These are phyloP conservation scores for Acorus calamus DNA, from an alignment of 106 monocot species.

Conservation along the genomic window DNA sequence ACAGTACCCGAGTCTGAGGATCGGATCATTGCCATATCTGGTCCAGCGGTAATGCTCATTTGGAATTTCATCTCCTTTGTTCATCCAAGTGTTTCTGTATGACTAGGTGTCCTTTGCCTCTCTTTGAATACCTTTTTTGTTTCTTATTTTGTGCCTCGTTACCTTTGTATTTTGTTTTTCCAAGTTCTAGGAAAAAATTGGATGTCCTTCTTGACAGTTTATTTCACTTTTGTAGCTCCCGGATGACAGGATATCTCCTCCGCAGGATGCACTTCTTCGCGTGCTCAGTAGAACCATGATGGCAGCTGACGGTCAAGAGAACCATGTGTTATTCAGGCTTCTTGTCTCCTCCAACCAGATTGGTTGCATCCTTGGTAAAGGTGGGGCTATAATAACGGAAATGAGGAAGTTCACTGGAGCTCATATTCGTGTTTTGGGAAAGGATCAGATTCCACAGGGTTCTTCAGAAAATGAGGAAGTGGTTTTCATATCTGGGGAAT, in stretches of 20 bases:
- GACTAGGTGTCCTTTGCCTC: neutral
- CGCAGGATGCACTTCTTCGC: constrained; percentile 66
- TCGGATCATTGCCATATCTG: constrained; percentile 63
- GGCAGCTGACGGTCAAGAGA: constrained; percentile 42
- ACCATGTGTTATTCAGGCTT: constrained; percentile 28
- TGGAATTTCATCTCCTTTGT: no score
- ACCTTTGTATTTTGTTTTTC: no score
- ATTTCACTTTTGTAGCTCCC: constrained; percentile 37
- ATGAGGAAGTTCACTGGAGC: constrained; percentile 88
- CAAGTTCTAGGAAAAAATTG: neutral
- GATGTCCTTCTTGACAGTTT: neutral
- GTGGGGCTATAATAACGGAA: constrained; percentile 78
- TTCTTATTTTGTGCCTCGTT: neutral
- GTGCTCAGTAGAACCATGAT: constrained; percentile 56
- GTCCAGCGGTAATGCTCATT: constrained; percentile 60
- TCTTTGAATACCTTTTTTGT: neutral
- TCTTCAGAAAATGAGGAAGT: constrained; percentile 59
- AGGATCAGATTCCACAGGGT: constrained; percentile 53
- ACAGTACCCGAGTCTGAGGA: constrained; percentile 52
- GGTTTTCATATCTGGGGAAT: constrained; percentile 47
- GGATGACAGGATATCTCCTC: constrained; percentile 66
- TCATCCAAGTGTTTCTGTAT: no score
- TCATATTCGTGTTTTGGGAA: constrained; percentile 64
- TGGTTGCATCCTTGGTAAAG: constrained; percentile 89
- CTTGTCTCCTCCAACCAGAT: constrained; percentile 63